Evolutionary conservation across 2,329 filamentous ascomycete species (phyloP).

Genomic region (Neocatenulostroma microsporum): DNA sequence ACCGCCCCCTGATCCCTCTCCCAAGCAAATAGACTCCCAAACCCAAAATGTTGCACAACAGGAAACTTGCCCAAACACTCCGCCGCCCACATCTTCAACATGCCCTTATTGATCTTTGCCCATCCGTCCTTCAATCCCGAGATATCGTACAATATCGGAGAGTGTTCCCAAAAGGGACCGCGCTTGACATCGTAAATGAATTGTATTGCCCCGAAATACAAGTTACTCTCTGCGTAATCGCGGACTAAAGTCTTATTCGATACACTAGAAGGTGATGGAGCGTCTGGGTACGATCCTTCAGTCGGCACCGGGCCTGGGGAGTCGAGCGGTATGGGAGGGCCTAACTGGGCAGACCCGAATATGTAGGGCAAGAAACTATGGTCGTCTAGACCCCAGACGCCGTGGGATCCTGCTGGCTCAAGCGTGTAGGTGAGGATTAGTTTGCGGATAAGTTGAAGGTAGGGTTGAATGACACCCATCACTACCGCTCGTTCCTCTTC

Average conservation of each 20-base stretch:
- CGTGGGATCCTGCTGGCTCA: slow-evolving; percentile 91
- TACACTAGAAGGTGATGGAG: slow-evolving; percentile 65
- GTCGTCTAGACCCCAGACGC: slow-evolving; percentile 98
- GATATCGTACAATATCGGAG: slow-evolving; percentile 87
- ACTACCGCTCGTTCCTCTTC: slow-evolving; percentile 71
- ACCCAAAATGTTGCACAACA: slow-evolving; percentile 83
- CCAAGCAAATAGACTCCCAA: slow-evolving; percentile 45
- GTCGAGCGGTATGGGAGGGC: slow-evolving; percentile 60
- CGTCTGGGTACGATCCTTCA: slow-evolving; percentile 63
- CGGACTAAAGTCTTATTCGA: slow-evolving; percentile 35
- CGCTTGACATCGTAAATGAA: slow-evolving; percentile 98
- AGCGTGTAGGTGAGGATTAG: slow-evolving; percentile 87
- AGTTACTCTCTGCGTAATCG: slow-evolving; percentile 37
- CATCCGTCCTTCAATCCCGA: slow-evolving; percentile 82
- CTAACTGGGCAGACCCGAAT: slow-evolving; percentile 85
- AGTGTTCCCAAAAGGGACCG: slow-evolving; percentile 91
- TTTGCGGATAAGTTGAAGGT: slow-evolving; percentile 69
- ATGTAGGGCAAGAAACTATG: slow-evolving; percentile 93
- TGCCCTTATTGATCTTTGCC: slow-evolving; percentile 95
- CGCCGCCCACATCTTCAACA: slow-evolving; percentile 99
- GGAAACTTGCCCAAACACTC: slow-evolving; percentile 96
- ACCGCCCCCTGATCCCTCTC: slow-evolving; percentile 37
- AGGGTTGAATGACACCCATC: slow-evolving; percentile 74
- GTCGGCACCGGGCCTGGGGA: slow-evolving; percentile 53
- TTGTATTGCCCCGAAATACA: slow-evolving; percentile 93